Conservation (phyloP, 1,284 basidiomycete species). For the Apiotrichum montevideense region DNA sequence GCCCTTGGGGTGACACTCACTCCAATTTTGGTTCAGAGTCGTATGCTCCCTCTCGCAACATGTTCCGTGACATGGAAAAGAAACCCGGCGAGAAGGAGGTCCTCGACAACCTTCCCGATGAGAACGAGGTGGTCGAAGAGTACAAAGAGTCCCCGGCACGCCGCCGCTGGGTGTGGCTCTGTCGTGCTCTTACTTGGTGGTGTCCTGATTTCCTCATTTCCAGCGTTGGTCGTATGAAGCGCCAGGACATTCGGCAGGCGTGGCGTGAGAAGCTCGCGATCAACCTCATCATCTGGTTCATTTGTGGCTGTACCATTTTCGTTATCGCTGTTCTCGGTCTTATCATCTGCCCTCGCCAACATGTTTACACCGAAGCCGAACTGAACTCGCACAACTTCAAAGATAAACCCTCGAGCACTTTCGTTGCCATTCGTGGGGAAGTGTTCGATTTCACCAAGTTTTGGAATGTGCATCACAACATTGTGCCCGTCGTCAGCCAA, state of each 20-base stretch:
- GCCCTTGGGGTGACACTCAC: conserved; percentile 65
- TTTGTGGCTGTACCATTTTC: conserved; percentile 80
- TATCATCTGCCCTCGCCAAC: conserved; percentile 89
- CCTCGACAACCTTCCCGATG: conserved; percentile 68
- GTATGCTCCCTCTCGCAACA: conserved; percentile 87
- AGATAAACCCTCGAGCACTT: conserved; percentile 65
- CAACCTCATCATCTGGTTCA: conserved; percentile 94
- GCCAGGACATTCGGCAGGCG: conserved; percentile 86
- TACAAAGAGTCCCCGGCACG: conserved; percentile 72
- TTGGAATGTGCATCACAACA: conserved; percentile 55
- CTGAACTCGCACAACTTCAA: conserved; percentile 63
- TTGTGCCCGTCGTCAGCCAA: conserved; percentile 67
- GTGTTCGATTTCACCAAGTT: conserved; percentile 52
- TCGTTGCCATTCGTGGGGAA: conserved; percentile 81
- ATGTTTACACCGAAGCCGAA: conserved; percentile 77
- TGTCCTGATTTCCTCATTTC: conserved; percentile 67
- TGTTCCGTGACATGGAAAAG: conserved; percentile 79
- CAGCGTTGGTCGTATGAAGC: conserved; percentile 82
- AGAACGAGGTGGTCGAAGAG: conserved; percentile 80
- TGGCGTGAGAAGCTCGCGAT: conserved; percentile 97
- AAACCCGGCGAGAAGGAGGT: conserved; percentile 67
- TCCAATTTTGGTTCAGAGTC: conserved; percentile 80
- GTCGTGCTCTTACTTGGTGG: conserved; percentile 90
- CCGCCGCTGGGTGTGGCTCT: conserved; percentile 79
- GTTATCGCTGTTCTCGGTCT: conserved; percentile 84